Percentiles rank a stretch among this genome's conserved stretches.
phyloP scores from a whole-genome alignment of 441 rosid genomes.

The Pelargonium fulgidum region DNA sequence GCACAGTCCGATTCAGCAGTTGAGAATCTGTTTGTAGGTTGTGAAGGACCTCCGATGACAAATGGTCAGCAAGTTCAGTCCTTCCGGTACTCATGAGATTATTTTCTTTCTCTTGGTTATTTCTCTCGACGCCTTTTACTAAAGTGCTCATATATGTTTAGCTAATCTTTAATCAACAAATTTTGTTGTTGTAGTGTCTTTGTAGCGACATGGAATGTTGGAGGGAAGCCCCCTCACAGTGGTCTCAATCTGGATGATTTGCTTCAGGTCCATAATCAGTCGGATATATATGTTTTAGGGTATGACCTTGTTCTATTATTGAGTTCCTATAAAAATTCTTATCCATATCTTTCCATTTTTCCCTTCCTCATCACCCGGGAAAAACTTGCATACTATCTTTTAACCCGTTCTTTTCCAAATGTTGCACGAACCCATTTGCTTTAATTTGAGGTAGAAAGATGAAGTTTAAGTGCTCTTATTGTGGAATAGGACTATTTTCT shows the following conservation, averaged over 20 bases:
- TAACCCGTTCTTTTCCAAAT: no score
- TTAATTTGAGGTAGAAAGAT: no score
- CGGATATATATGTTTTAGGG: slow-evolving; percentile 37
- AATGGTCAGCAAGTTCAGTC: slow-evolving; percentile 37
- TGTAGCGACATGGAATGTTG: slow-evolving; percentile 75
- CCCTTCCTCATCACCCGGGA: no score
- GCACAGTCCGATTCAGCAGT: slow-evolving; percentile 32
- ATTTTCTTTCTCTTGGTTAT: not conserved
- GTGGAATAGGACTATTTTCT: not conserved
- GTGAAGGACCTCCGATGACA: slow-evolving; percentile 34
- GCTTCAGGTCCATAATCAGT: slow-evolving; percentile 33
- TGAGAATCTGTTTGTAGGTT: slow-evolving; percentile 38
- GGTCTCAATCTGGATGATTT: slow-evolving; percentile 45
- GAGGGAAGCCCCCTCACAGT: slow-evolving; percentile 56
- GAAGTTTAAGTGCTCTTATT: no score
- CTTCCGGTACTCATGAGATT: slow-evolving; percentile 40
- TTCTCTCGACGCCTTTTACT: not conserved
- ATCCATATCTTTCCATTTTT: not conserved
- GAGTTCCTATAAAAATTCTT: not conserved
- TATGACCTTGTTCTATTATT: slow-evolving; percentile 3
- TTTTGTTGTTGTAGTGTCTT: slow-evolving; percentile 35
- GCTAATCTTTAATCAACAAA: not conserved
- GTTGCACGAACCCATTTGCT: no score
- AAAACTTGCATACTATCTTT: no score
- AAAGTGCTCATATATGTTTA: not conserved